Conservation (phyloP, 2,329 filamentous ascomycete species). For the Tolypocladium ophioglossoides region DNA sequence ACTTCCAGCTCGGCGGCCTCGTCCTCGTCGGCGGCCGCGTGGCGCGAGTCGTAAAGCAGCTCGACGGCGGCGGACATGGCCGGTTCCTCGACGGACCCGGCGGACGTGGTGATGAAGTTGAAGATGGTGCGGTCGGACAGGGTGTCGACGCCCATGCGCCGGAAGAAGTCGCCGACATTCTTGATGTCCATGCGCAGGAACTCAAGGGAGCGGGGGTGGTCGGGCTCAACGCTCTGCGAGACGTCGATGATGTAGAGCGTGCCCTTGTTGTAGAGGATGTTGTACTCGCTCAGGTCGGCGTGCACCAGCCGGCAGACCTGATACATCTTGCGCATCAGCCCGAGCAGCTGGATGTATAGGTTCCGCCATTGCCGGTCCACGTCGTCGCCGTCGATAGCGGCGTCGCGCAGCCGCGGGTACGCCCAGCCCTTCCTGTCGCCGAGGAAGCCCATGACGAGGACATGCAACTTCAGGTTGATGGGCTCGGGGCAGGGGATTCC, state of each 20-base stretch:
- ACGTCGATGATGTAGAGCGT: conserved; percentile 93
- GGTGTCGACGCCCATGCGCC: conserved; percentile 70
- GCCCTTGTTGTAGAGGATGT: conserved; percentile 77
- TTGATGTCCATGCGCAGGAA: conserved; percentile 98
- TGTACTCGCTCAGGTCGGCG: conserved; percentile 96
- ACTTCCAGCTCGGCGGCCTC: conserved; percentile 54
- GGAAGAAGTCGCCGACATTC: conserved; percentile 91
- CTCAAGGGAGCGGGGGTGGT: conserved; percentile 84
- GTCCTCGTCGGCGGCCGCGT: conserved; percentile 37
- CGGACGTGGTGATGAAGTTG: conserved; percentile 62
- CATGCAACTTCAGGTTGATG: conserved; percentile 80
- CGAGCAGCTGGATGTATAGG: conserved; percentile 74
- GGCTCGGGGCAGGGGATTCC: conserved; percentile 89
- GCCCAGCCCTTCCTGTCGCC: conserved; percentile 80
- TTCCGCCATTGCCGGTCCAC: conserved; percentile 61
- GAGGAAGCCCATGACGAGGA: conserved; percentile 89
- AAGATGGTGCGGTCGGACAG: conserved; percentile 74
- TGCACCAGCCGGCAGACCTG: conserved; percentile 87
- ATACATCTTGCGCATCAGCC: conserved; percentile 88
- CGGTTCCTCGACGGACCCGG: conserved; percentile 50
- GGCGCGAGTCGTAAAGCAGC: conserved; percentile 51
- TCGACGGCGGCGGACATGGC: conserved; percentile 54
- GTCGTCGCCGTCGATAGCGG: conserved; percentile 59
- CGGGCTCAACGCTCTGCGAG: conserved; percentile 92
- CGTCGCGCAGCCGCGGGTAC: conserved; percentile 80